Conservation (phyloP, 78 protist species). For the Protostelium mycophagum region DNA sequence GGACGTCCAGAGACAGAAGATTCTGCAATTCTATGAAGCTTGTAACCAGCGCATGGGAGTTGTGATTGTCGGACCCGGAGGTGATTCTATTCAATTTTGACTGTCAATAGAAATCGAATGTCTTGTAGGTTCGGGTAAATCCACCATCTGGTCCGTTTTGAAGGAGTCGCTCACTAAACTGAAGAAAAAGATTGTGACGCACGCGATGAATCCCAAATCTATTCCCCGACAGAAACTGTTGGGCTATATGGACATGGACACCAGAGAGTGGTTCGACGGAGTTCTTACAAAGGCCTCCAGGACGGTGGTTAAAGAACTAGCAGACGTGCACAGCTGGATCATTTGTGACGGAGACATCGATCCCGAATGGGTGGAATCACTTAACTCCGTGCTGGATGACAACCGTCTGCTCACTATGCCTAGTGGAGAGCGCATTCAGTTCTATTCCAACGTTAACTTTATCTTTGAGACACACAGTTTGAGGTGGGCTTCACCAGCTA, state of each 20-base stretch:
- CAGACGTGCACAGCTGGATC: constrained; percentile 87
- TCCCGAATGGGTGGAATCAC: constrained; percentile 98
- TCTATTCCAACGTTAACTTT: constrained; percentile 88
- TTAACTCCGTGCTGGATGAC: constrained; percentile 98
- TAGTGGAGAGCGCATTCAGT: constrained; percentile 96
- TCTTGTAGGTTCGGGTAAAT: constrained; percentile 87
- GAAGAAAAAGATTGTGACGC: constrained; percentile 20
- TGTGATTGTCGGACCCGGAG: constrained; percentile 95
- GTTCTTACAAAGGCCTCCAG: constrained; percentile 87
- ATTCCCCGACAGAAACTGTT: constrained; percentile 89
- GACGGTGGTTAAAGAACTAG: constrained; percentile 76
- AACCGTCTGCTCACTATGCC: constrained; percentile 97
- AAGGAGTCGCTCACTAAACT: constrained; percentile 68
- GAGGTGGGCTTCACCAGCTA: constrained; percentile 96
- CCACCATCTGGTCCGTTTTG: constrained; percentile 82
- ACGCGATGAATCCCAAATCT: constrained; percentile 96
- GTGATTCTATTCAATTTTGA: too few species aligned
- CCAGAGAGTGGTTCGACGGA: constrained; percentile 99
- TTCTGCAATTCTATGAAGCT: constrained; percentile 85
- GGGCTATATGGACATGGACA: constrained; percentile 91
- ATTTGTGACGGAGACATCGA: constrained; percentile 98
- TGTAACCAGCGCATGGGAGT: constrained; percentile 86
- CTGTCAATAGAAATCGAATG: neutral
- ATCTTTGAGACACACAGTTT: constrained; percentile 93
- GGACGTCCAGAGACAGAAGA: constrained; percentile 74